Conservation (phyloP, 1,284 basidiomycete genomes). For the Macrocystidia cucumis region DNA sequence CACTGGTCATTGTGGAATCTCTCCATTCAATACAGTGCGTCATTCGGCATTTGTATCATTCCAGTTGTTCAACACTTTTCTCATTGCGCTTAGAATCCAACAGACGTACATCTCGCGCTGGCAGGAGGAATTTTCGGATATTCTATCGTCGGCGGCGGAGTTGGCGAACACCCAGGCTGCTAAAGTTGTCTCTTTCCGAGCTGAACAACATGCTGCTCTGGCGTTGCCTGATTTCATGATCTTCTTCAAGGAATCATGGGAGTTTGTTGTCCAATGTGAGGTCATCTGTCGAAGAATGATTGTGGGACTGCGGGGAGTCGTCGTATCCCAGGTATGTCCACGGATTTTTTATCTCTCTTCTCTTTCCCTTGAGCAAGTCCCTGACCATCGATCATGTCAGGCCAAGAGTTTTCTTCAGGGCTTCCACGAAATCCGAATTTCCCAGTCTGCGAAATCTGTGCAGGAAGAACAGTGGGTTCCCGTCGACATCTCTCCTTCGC, state of each 20-base stretch:
- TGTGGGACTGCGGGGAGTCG: constrained; percentile 78
- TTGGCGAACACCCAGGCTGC: constrained; percentile 78
- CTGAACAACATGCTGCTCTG: constrained; percentile 73
- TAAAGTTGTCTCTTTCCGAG: constrained; percentile 69
- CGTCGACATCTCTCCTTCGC: constrained; percentile 57
- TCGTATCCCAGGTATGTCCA: constrained; percentile 65
- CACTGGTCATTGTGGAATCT: constrained; percentile 52
- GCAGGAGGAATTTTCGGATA: constrained; percentile 63
- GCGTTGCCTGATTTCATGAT: constrained; percentile 70
- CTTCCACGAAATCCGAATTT: constrained; percentile 83
- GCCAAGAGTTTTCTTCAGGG: constrained; percentile 82
- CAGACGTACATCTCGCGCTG: constrained; percentile 25
- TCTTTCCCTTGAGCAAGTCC: constrained; percentile 8
- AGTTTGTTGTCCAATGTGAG: constrained; percentile 85
- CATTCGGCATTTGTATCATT: constrained; percentile 7
- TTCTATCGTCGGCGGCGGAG: constrained; percentile 76
- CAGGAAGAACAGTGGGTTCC: constrained; percentile 90
- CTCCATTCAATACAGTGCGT: constrained; percentile 38
- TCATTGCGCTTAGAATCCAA: constrained; percentile 4
- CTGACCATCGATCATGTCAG: constrained; percentile 25
- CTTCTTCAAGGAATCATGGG: constrained; percentile 83
- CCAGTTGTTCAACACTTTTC: too few relatives aligned
- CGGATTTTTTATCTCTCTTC: constrained; percentile 5
- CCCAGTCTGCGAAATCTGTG: constrained; percentile 81
- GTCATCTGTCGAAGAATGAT: constrained; percentile 85